These are phyloP conservation scores for Melampsora larici-populina DNA, from an alignment of 1,284 basidiomycete genomes.

Conservation along the genomic window DNA sequence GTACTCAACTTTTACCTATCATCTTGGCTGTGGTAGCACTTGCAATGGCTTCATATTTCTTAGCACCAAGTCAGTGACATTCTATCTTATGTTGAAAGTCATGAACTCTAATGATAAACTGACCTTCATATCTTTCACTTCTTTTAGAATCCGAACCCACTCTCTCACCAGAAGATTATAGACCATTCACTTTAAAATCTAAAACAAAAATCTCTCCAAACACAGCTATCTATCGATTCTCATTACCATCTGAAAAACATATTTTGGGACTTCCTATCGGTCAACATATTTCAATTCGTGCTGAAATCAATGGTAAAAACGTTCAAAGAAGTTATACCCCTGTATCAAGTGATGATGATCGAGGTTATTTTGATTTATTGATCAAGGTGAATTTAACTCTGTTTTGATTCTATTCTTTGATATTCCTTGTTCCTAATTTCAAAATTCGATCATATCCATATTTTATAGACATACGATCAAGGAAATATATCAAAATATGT, in stretches of 20 bases:
- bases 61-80: neutral
- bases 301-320: slow-evolving; percentile 84
- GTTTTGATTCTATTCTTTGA: neutral
- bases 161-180: slow-evolving; percentile 72
- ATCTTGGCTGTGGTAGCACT: too few species aligned
- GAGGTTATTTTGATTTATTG: slow-evolving; percentile 89
- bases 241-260: slow-evolving; percentile 68
- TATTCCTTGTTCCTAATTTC: neutral
- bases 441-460: slow-evolving; percentile 17
- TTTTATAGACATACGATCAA: slow-evolving; percentile 77
- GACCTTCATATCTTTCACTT: neutral
- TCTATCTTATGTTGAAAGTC: neutral
- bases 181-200: slow-evolving; percentile 73
- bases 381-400: slow-evolving; percentile 69
- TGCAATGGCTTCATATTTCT: too few species aligned
- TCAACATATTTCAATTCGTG: slow-evolving; percentile 88
- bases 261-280: slow-evolving; percentile 90
- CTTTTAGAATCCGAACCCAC: slow-evolving; percentile 58
- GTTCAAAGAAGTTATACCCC: slow-evolving; percentile 92
- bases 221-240: slow-evolving; percentile 94
- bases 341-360: slow-evolving; percentile 84
- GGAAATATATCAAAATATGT: slow-evolving; percentile 91
- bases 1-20: too few species aligned
- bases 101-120: neutral
- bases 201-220: slow-evolving; percentile 89